Evolutionary conservation across 768 basidiomycete genomes (phyloP).

Genomic region (Russula sp.): DNA sequence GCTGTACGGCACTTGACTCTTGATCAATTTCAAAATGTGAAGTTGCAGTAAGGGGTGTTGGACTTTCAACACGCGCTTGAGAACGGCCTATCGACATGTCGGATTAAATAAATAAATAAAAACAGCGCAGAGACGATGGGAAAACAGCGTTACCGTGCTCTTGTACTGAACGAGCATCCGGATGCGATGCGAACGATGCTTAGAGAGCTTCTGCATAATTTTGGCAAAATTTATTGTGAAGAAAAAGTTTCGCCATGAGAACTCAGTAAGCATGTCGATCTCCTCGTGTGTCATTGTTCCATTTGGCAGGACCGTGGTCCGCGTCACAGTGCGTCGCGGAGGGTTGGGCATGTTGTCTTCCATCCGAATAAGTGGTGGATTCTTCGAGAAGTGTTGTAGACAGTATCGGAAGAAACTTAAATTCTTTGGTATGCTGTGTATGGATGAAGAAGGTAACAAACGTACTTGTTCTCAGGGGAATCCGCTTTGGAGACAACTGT

Average conservation of each 20-base stretch:
- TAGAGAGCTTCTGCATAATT: conserved; percentile 96
- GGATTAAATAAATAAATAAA: neutral
- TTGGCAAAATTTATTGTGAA: conserved; percentile 95
- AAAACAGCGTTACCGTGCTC: conserved; percentile 65
- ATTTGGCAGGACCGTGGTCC: conserved; percentile 57
- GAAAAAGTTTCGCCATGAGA: conserved; percentile 98
- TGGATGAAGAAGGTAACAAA: neutral
- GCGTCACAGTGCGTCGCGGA: conserved; percentile 52
- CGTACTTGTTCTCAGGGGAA: conserved; percentile 77
- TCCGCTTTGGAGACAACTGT: conserved; percentile 88
- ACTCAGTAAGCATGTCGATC: conserved; percentile 87
- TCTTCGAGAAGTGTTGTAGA: conserved; percentile 66
- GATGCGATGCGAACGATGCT: conserved; percentile 89
- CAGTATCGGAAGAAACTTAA: conserved; percentile 95
- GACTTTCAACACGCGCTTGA: conserved; percentile 92
- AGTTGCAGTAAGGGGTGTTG: conserved; percentile 92
- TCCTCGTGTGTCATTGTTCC: conserved; percentile 79
- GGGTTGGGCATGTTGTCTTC: conserved; percentile 63
- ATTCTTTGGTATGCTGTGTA: conserved; percentile 11
- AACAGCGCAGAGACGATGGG: neutral
- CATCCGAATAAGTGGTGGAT: conserved; percentile 49
- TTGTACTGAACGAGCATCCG: conserved; percentile 97
- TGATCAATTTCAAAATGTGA: conserved; percentile 93
- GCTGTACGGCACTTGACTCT: conserved; percentile 97
- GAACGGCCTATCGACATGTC: conserved; percentile 59